Evolutionary conservation across 2,329 filamentous ascomycete genomes (phyloP), one percentile per base, ranked within the genome.

Genomic region (Talaromyces verruculosus): DNA sequence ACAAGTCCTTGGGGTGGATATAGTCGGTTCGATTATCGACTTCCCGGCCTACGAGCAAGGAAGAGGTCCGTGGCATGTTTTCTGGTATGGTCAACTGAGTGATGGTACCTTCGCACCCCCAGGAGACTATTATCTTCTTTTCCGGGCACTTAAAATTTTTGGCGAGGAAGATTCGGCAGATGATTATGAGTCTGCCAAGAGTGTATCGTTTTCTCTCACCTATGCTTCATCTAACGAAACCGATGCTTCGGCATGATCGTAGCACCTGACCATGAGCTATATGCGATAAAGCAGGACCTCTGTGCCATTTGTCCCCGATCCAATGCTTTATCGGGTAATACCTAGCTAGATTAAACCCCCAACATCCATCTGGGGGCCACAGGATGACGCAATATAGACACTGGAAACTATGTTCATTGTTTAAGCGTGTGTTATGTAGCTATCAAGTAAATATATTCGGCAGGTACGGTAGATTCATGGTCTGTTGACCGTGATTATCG

Each of bases 61-160:
- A 6, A 55, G 60, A 47, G 65, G 59, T 15, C 15, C 28, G 35
- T 57, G 60, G 59, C 51, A 59, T 55, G 37, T 37, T 19, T 59
- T 62, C 19, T 66, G 65, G 65, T 35, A 59, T 28, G 74, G 74
- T n/a, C 33, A 69, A 11, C 63, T 75, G 49, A 71, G 69, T 6
- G 73, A 75, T 30, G 70, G 71, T 10, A 71, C 67, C 1, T 61
- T 71, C 10, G 70, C 70, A 3, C 72, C 72, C 1, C 72, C 71
- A 11, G 74, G 74, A 8, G 65, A 67, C 3, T 76, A 76, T 64
- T 66, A 64, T 58, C 67, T 76, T 15, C 65, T 74, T 6, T 69
- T 72, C 13, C 68, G 71, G n/a, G 74, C 69, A 4, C 67, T 76
- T 39, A 71, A 69, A 58, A 70, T 75, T 33, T 75, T 72, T 61